A percentile compares a stretch with the other conserved stretches of the same genome.
These are phyloP conservation scores for Cytospora chrysosperma DNA, from an alignment of 2,329 filamentous ascomycete species.

Conservation along the genomic window DNA sequence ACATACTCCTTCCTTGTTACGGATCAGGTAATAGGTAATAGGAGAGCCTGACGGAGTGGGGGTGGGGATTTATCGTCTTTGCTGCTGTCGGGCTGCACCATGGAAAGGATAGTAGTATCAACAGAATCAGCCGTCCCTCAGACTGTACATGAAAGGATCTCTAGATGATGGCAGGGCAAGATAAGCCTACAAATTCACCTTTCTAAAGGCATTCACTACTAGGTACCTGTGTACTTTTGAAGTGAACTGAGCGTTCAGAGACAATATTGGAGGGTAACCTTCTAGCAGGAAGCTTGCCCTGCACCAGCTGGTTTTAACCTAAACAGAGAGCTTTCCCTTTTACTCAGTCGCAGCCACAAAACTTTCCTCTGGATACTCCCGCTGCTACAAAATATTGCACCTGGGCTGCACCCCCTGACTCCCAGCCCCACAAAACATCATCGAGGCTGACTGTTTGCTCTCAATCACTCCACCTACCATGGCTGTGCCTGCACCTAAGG, in stretches of 20 bases:
- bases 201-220: not conserved
- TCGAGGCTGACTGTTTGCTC: too few relatives aligned
- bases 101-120: not conserved
- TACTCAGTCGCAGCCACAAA: not conserved
- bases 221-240: not conserved
- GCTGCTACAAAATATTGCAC: too few relatives aligned
- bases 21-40: not conserved
- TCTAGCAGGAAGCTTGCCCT: too few relatives aligned
- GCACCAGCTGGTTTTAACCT: not conserved
- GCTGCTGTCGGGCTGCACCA: too few relatives aligned
- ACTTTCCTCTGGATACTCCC: too few relatives aligned
- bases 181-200: not conserved
- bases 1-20: too few relatives aligned
- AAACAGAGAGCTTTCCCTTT: not conserved
- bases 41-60: not conserved
- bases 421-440: not conserved
- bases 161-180: not conserved
- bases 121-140: not conserved
- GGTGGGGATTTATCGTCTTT: constrained; percentile 9
- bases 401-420: not conserved
- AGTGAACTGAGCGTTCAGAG: not conserved
- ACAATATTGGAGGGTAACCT: not conserved
- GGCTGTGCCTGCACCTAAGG: not conserved
- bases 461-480: not conserved
- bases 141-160: not conserved